Evolutionary conservation across 345 rosid genomes (phyloP).

Genomic region (Limnanthes douglasii): DNA sequence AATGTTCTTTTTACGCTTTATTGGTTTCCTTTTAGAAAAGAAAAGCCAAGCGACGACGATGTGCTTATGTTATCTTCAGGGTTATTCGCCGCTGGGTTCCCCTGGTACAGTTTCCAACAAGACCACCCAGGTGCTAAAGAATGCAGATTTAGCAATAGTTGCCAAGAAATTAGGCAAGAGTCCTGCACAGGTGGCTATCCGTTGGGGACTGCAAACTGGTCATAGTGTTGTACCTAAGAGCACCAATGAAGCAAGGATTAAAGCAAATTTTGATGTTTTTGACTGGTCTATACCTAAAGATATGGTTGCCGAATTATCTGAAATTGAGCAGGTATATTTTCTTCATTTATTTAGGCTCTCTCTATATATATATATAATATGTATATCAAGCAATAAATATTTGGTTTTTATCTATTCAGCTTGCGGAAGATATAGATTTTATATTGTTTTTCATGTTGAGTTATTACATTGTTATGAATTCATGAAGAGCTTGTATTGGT

Average conservation of each 20-base stretch:
- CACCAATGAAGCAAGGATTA: slow-evolving; percentile 21
- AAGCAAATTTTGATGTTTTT: slow-evolving; percentile 19
- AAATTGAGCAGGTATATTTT: slow-evolving; percentile 23
- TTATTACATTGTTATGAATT: too few species aligned
- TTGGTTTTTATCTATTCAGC: background rate
- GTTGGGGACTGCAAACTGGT: slow-evolving; percentile 38
- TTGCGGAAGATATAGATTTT: background rate
- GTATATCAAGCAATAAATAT: background rate
- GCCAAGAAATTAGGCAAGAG: slow-evolving; percentile 24
- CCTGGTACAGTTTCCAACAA: slow-evolving; percentile 3
- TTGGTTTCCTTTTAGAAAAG: background rate
- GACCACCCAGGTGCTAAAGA: slow-evolving; percentile 14
- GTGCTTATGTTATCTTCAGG: slow-evolving; percentile 11
- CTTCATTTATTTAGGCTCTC: too few species aligned
- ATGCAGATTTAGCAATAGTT: slow-evolving; percentile 15
- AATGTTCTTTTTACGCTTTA: slow-evolving; percentile 13
- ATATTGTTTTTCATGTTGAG: background rate
- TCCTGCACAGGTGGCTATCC: slow-evolving; percentile 33
- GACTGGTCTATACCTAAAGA: slow-evolving; percentile 16
- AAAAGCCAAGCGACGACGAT: background rate
- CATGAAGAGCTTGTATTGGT: too few species aligned
- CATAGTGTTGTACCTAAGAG: slow-evolving; percentile 36
- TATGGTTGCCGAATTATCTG: slow-evolving; percentile 15
- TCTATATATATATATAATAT: background rate
- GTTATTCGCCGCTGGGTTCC: slow-evolving; percentile 30